Percentiles rank a stretch among this genome's conserved stretches.
These are phyloP conservation scores for Botrytis galanthina DNA, from an alignment of 2,329 filamentous ascomycete genomes.

Conservation along the genomic window DNA sequence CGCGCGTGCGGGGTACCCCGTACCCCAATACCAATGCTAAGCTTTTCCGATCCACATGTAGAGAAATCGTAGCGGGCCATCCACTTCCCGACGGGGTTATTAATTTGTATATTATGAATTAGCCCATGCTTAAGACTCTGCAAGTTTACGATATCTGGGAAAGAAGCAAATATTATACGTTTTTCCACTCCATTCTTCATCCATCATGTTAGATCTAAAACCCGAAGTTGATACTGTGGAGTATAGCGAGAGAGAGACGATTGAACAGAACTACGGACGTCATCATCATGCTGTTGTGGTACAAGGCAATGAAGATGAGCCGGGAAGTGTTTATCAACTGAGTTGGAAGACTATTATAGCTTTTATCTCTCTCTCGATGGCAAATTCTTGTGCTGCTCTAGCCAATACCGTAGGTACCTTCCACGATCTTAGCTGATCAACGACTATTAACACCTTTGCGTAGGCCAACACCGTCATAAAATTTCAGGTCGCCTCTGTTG, in stretches of 20 bases:
- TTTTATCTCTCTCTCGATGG: conserved; percentile 24
- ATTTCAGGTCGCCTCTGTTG: conserved; percentile 25
- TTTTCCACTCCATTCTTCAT: background rate
- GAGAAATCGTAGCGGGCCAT: background rate
- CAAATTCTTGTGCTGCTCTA: conserved; percentile 25
- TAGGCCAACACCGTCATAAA: conserved; percentile 28
- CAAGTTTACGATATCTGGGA: background rate
- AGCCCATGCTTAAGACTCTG: background rate
- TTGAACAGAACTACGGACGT: background rate
- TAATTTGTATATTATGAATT: background rate
- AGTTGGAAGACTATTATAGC: conserved; percentile 25
- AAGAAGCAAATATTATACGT: background rate
- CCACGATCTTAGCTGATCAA: background rate
- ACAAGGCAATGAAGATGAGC: conserved; percentile 22
- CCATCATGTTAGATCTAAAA: conserved; percentile 5
- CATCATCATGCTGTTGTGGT: background rate
- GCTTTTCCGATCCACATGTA: background rate
- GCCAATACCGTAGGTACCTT: conserved; percentile 24
- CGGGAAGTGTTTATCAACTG: conserved; percentile 24
- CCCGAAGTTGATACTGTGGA: background rate
- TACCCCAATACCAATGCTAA: background rate
- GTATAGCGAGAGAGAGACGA: background rate
- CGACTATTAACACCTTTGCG: background rate
- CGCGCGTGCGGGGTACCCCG: background rate
- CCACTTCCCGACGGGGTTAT: background rate